Evolutionary conservation across 352 stramenopile genomes (phyloP), one percentile per base, ranked within the genome.

Genomic region (Pythium sp.): DNA sequence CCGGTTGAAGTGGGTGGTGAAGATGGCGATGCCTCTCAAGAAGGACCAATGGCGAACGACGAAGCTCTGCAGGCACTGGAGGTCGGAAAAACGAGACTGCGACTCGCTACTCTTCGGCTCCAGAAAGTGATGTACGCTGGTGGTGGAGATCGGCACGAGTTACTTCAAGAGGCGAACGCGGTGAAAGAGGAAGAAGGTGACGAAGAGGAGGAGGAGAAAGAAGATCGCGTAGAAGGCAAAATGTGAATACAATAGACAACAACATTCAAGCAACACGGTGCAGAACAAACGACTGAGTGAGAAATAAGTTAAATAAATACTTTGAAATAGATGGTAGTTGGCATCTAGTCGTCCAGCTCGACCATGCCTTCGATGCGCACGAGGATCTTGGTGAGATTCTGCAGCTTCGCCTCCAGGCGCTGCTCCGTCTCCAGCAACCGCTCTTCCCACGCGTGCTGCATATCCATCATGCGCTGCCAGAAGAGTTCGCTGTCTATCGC

Each of bases 371-470:
- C 83, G 2, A 93, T 71, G 12, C 81, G 78, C 47, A 89, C 70
- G 34, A 93, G 67, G 53, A 91, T 87, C 69, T 90, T 92, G 51
- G 78, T 87, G 15, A 93, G 67, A 56, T 85, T 79, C 64, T 87
- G 76, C 4, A 93, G 61, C 65, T 92, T 92, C 3, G 76, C 68
- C 55, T 93, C 85, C n/a, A 92, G 72, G 6, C 83, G 78, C 36
- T 83, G 73, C 64, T 93, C 85, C 1, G 82, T 89, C 61, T 90
- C 83, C 26, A 80, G 22, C 56, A 93, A 62, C 1, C 77, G 78
- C 3, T 81, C 75, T 36, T 93, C 80, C n/a, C 82, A 84, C 5
- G 67, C 77, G 18, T 79, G 78, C 57, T 93, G 80, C 67, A 93
- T 80, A 22, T 89, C 73, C 11, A 76, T 69, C 9, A 93, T 60